Base-by-base conservation (phyloP, 768 basidiomycete genomes). In the Suillus weaverae region DNA sequence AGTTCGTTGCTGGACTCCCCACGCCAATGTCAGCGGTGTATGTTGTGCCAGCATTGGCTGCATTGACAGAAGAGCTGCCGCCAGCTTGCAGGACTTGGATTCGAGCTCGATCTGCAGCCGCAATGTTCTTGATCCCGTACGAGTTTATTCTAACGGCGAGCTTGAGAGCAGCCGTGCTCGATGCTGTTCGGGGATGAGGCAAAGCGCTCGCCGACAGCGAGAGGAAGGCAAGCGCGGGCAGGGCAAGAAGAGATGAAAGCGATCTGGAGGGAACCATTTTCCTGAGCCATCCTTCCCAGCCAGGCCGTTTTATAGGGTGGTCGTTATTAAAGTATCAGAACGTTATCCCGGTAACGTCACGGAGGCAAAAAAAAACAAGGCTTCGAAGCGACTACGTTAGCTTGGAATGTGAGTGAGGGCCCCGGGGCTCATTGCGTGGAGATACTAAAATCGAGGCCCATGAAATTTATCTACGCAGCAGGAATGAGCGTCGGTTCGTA, bases 1-100 rank as follows among this genome's bases (percentile, higher is more conserved):
- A 64, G 22, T 68, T 13, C 7, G 57, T 64, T n/a, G 67, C 48
- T 38, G 68, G 68, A 51, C 16, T 33, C 18, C 68, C 68, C 5
- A 68, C 68, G 35, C 68, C 68, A 10, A 68, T 61, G 18, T 33
- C 26, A 30, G 63, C 68, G 11, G 63, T 64, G 63, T 68, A 68
- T 35, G 55, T n/a, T n/a, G 9, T 62, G 8, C 68, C 68, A 8
- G 56, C 67, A 14, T 62, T 48, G 57, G 71, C 73, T 13, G 68
- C 69, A 14, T 62, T 67, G 4, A 64, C 30, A 61, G 48, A 44
- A 22, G 61, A 36, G 44, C 22, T 50, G 16, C 36, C 11, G 14
- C 33, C 48, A 18, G 14, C 20, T 41, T 64, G n/a, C 7, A 60
- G 18, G n/a, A 5, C 7, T 51, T 30, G 54, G 14, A 36, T 16